phyloP scores from a whole-genome alignment of 2,329 filamentous ascomycete species.

The Acephala macrosclerotiorum region DNA sequence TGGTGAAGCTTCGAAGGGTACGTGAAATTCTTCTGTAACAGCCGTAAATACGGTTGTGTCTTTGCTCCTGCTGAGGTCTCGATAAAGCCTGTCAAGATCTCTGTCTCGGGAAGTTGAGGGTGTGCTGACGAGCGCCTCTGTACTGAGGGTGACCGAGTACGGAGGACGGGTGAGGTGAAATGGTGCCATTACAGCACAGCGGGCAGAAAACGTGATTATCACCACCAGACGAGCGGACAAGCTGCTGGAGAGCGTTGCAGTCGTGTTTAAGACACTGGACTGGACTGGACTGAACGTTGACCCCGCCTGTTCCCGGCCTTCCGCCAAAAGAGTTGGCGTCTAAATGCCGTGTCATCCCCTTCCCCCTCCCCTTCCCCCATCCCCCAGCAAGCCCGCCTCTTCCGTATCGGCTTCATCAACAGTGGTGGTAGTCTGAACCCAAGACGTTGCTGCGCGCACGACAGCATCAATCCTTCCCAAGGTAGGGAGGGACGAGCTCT shows the following conservation, averaged over 20 bases:
- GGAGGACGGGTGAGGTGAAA: background rate
- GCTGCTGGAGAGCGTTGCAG: background rate
- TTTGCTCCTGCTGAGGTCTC: no score
- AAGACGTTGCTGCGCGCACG: background rate
- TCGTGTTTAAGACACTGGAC: background rate
- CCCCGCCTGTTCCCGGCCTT: background rate
- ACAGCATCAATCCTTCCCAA: background rate
- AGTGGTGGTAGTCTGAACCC: slow-evolving; percentile 4
- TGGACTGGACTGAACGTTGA: background rate
- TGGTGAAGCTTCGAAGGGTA: no score
- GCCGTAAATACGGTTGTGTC: no score
- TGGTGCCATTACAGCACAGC: background rate
- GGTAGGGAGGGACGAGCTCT: background rate
- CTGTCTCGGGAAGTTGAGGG: background rate
- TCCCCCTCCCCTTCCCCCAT: background rate
- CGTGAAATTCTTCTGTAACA: no score
- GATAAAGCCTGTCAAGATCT: no score
- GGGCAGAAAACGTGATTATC: background rate
- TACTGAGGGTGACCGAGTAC: background rate
- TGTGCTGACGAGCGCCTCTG: background rate
- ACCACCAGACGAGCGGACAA: background rate
- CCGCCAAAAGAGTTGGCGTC: slow-evolving; percentile 8
- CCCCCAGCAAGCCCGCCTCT: background rate
- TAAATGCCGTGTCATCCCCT: background rate
- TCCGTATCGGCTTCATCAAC: background rate